Evolutionary conservation across 2,329 filamentous ascomycete genomes (phyloP).

Genomic region (Elsinoe batatas): DNA sequence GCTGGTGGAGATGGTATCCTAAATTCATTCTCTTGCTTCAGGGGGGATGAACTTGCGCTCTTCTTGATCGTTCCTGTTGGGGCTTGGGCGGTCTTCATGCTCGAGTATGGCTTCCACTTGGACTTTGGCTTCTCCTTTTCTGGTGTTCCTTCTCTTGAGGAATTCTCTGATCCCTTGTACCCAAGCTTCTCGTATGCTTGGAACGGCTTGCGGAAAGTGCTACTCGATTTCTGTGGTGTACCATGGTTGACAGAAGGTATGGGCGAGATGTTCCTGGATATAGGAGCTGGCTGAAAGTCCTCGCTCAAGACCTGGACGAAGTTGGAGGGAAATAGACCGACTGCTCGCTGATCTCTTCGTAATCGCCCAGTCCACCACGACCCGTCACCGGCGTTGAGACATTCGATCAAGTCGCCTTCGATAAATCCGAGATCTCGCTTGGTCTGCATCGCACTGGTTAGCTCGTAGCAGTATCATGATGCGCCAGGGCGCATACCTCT

Average conservation of each 20-base stretch:
- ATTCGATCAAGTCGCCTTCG: constrained; percentile 96
- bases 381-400: constrained; percentile 91
- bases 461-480: constrained; percentile 6
- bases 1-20: constrained; percentile 26
- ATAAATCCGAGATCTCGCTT: constrained; percentile 94
- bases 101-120: constrained; percentile 39
- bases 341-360: constrained; percentile 77
- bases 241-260: constrained; percentile 43
- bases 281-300: constrained; percentile 62
- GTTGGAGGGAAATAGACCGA: constrained; percentile 92
- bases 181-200: constrained; percentile 45
- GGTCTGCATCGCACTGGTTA: constrained; percentile 40
- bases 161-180: constrained; percentile 18
- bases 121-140: constrained; percentile 27
- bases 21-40: constrained; percentile 21
- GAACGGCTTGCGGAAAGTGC: constrained; percentile 53
- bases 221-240: constrained; percentile 40
- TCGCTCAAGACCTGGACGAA: constrained; percentile 87
- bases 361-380: constrained; percentile 97
- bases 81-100: constrained; percentile 40
- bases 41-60: constrained; percentile 14
- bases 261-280: constrained; percentile 47
- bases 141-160: constrained; percentile 18
- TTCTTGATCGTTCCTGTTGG: constrained; percentile 25
- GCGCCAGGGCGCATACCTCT: constrained; percentile 20